Base-by-base conservation (phyloP, 306 rosid species). In the Prunus salicina region DNA sequence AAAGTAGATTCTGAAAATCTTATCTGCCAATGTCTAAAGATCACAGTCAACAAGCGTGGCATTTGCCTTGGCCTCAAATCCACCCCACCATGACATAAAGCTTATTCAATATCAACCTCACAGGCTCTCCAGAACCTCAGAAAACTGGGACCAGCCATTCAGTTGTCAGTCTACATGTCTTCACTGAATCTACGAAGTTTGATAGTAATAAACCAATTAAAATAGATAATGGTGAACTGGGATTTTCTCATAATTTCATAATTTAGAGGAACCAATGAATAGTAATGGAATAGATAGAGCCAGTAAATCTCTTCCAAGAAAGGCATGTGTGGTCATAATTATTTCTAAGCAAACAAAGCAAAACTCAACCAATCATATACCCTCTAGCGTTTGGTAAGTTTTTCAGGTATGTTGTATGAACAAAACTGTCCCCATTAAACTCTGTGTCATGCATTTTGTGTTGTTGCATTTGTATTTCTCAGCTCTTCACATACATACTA, bases 301-400 rank as follows among this genome's bases (percentile, higher is more conserved):
- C 46, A 61, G 3, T 24, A 45, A 70, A 50, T 68, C 19, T 20
- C 22, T n/a, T 25, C 65, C 68, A 73, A 12, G 38, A 20, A 50
- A 18, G 43, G 46, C 41, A 45, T 47, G 78, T 83, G 74, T 80
- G 87, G 84, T 73, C 72, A 72, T 16, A 80, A 80, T 51, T 41
- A 67, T 12, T 50, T 18, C 72, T 1, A 43, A 52, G 45, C 57
- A 69, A 50, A 62, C 75, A 55, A 70, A 55, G 22, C 28, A 30
- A 63, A 69, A 62, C 70, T 24, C 71, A 15, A 28, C 79, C 81
- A 83, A 15, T 73, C 77, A 69, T 3, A 8, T 52, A 57, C 46
- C 50, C 22, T 34, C 47, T 38, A 14, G 14, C 47, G 24, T 49
- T 38, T 49, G 2, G 46, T 30, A 5, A 51, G 30, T 13, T 50